A percentile compares a stretch with the other conserved stretches of the same genome.
Evolutionary conservation across 768 basidiomycete genomes (phyloP).

Genomic region (Megacollybia marginata): DNA sequence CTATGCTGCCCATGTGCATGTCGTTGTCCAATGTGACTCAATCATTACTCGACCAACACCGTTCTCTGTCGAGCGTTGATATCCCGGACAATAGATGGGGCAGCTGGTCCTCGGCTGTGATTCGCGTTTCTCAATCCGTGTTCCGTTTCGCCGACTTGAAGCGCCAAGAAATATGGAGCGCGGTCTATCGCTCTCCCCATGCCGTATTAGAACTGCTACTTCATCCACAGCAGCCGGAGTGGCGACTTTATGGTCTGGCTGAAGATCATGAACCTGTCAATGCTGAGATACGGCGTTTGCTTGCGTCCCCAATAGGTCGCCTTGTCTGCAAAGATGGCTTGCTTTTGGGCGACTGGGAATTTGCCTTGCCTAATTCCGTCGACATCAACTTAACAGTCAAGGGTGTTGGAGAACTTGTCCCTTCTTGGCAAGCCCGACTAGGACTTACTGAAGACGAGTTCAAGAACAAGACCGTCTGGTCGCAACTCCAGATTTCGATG

Average conservation of each 20-base stretch:
- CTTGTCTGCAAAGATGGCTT: constrained; percentile 49
- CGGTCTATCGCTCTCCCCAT: constrained; percentile 62
- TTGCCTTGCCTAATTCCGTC: constrained; percentile 61
- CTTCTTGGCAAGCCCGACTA: constrained; percentile 79
- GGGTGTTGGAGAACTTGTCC: constrained; percentile 62
- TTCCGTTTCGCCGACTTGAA: constrained; percentile 81
- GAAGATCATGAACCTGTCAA: constrained; percentile 65
- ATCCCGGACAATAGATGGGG: constrained; percentile 57
- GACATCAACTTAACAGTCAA: constrained; percentile 54
- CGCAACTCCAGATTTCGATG: constrained; percentile 58
- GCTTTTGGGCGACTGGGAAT: constrained; percentile 71
- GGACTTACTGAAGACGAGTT: constrained; percentile 63
- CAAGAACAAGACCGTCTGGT: constrained; percentile 60
- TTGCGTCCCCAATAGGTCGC: constrained; percentile 74
- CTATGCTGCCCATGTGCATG: constrained; percentile 82
- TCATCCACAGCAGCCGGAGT: constrained; percentile 72
- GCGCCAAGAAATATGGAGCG: constrained; percentile 85
- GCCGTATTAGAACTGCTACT: constrained; percentile 73
- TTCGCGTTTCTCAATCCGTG: constrained; percentile 50
- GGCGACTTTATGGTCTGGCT: constrained; percentile 77
- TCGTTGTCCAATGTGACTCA: constrained; percentile 43
- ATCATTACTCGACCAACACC: constrained; percentile 45
- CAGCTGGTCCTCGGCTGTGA: constrained; percentile 61
- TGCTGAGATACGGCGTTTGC: constrained; percentile 65
- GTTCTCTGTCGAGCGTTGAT: constrained; percentile 24